Conservation (phyloP, 768 basidiomycete species). For the Lyophyllum shimeji region DNA sequence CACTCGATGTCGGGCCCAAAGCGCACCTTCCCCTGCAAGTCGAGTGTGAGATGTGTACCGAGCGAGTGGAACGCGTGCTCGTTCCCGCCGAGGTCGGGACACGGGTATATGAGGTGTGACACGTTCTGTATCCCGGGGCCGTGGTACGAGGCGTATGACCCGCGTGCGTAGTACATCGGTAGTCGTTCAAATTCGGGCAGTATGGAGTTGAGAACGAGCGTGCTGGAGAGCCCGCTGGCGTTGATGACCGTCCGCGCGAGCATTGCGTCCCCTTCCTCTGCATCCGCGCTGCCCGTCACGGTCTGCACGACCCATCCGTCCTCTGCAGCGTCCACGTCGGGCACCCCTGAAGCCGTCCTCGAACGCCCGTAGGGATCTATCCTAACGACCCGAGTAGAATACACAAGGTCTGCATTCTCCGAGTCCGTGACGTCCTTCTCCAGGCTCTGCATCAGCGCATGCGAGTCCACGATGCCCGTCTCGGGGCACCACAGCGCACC, state of each 20-base stretch:
- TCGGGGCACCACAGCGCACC: conserved; percentile 79
- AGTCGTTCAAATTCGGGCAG: conserved; percentile 56
- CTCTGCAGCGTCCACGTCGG: conserved; percentile 32
- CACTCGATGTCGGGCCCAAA: conserved; percentile 96
- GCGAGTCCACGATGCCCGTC: conserved; percentile 91
- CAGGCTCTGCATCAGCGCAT: conserved; percentile 77
- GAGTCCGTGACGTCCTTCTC: conserved; percentile 79
- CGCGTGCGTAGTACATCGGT: conserved; percentile 78
- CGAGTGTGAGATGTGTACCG: conserved; percentile 90
- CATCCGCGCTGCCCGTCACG: conserved; percentile 49
- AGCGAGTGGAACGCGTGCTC: conserved; percentile 76
- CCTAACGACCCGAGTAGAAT: conserved; percentile 80
- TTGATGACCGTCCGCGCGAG: conserved; percentile 80
- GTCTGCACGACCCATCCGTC: conserved; percentile 90
- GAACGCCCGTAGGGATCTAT: conserved; percentile 61
- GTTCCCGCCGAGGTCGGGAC: conserved; percentile 63
- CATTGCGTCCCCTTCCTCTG: conserved; percentile 53
- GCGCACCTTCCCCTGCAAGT: conserved; percentile 77
- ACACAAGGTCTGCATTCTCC: conserved; percentile 68
- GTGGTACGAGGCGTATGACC: conserved; percentile 86
- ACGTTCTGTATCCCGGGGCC: conserved; percentile 73
- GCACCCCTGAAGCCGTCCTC: conserved; percentile 14
- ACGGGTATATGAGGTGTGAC: conserved; percentile 87
- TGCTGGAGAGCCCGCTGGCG: conserved; percentile 73
- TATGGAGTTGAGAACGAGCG: conserved; percentile 69